phyloP scores from a whole-genome alignment of 352 stramenopile genomes.

The Phytophthora niederhauseri region DNA sequence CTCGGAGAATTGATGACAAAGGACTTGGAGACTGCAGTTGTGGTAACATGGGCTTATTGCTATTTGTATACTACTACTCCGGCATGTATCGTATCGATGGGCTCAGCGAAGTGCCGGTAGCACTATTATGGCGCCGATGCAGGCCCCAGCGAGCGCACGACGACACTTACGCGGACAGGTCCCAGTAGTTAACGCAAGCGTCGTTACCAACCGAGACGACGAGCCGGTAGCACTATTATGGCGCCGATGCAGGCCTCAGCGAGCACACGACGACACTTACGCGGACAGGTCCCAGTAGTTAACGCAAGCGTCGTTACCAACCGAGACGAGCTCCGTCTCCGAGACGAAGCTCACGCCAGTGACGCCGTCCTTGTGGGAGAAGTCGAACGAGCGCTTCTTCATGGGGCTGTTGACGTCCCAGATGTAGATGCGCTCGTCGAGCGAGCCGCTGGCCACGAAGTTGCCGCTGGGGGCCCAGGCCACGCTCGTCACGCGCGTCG shows the following conservation, averaged over 20 bases:
- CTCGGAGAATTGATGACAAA: not conserved
- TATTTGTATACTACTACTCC: not conserved
- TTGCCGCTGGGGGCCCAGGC: constrained; percentile 94
- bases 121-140: not conserved
- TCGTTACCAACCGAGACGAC: constrained; percentile 87
- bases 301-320: constrained; percentile 85
- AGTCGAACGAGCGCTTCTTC: constrained; percentile 75
- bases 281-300: constrained; percentile 73
- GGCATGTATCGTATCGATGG: not conserved
- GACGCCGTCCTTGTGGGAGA: constrained; percentile 84
- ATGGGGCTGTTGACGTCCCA: constrained; percentile 91
- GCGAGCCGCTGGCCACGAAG: constrained; percentile 92
- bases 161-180: constrained; percentile 50
- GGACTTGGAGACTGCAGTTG: not conserved
- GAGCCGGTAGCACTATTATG: no score
- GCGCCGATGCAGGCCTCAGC: not conserved
- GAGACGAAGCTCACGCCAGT: constrained; percentile 74
- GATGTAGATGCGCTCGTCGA: constrained; percentile 97
- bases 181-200: constrained; percentile 81
- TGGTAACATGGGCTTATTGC: not conserved
- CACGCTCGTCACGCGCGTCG: constrained; percentile 93
- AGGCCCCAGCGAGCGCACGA: not conserved
- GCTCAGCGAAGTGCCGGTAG: not conserved
- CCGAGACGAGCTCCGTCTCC: constrained; percentile 76
- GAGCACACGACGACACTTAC: constrained; percentile 28